Evolutionary conservation across 108 stramenopile species (phyloP), one percentile per base, ranked within the genome.

Genomic region (Cylindrotheca fusiformis): DNA sequence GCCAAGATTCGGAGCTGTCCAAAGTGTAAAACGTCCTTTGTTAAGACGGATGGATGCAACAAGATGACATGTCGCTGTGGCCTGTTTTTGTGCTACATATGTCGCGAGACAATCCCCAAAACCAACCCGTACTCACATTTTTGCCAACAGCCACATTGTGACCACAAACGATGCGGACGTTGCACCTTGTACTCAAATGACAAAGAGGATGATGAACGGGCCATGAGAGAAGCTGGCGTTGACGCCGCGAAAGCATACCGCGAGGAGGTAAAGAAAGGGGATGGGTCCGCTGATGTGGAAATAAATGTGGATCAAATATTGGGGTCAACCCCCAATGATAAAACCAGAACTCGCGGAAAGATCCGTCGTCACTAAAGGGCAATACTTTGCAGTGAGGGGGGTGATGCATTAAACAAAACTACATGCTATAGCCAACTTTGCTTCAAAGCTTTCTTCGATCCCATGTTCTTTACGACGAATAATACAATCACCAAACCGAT

Each of bases 1-100:
- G 91, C 96, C 30, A 75, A 79, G 49, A 80, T 97, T 36, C 74
- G 96, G 4, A 66, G 45, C 3, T 97, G 96, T 61, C 94, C 92
- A 8, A 58, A 68, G 18, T 96, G 95, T 62, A 68, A 75, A 19
- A 81, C 87, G 60, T 65, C 74, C 48, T 88, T 93, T 59, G 57
- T 86, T 33, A 95, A 91, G 48, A 52, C 23, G 5, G 75, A 78
- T 48, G 92, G 88, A 1, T 90, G 95, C 72, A 91, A 90, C 74
- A 91, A 92, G 61, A 93, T 96, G 82, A 88, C 79, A 19, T 90
- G 93, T 63, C 64, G 78, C 30, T 96, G 95, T 60, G 87, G 90
- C 25, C 58, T 60, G 2, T 63, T 64, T 23, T 68, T 79, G 27
- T 96, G 95, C 60, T 94, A 96, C 68, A 53, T 94, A 12, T 96